phyloP scores from a whole-genome alignment of 345 rosid genomes.

The Euphorbia pulcherrima region DNA sequence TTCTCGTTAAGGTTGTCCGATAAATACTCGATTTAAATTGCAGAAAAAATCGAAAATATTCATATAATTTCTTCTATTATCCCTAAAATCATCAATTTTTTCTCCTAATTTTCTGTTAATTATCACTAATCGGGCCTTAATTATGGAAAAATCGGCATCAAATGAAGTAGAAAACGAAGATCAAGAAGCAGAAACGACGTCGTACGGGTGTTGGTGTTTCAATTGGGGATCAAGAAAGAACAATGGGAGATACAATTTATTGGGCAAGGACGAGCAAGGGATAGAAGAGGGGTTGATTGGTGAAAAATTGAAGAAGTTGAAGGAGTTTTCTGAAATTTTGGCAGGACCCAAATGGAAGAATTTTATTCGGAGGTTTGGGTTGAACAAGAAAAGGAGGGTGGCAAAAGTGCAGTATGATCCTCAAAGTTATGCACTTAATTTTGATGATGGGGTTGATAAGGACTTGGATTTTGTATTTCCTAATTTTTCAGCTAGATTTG shows the following conservation, averaged over 20 bases:
- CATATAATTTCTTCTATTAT: too few species aligned
- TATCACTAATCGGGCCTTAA: not conserved
- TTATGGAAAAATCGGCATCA: not conserved
- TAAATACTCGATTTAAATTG: not conserved
- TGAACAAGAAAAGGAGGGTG: constrained; percentile 33
- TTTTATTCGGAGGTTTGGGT: constrained; percentile 41
- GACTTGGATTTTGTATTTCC: constrained; percentile 11
- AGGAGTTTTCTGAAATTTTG: constrained; percentile 44
- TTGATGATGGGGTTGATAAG: constrained; percentile 47
- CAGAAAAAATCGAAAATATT: too few species aligned
- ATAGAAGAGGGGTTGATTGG: constrained; percentile 30
- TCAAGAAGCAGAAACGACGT: constrained; percentile 29
- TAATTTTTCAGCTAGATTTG: constrained; percentile 40
- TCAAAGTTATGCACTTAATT: constrained; percentile 62
- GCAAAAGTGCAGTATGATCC: constrained; percentile 52
- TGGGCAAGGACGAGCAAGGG: constrained; percentile 16
- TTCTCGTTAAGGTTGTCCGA: not conserved
- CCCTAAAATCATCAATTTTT: not conserved
- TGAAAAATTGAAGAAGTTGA: constrained; percentile 33
- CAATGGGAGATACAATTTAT: constrained; percentile 4
- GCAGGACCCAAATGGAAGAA: constrained; percentile 70
- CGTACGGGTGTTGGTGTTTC: constrained; percentile 41
- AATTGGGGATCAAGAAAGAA: constrained; percentile 9
- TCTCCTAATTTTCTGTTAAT: not conserved
- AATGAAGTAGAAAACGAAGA: constrained; percentile 23